Evolutionary conservation across 179 eudicot genomes (phyloP).

Genomic region (Beta lomatogona): DNA sequence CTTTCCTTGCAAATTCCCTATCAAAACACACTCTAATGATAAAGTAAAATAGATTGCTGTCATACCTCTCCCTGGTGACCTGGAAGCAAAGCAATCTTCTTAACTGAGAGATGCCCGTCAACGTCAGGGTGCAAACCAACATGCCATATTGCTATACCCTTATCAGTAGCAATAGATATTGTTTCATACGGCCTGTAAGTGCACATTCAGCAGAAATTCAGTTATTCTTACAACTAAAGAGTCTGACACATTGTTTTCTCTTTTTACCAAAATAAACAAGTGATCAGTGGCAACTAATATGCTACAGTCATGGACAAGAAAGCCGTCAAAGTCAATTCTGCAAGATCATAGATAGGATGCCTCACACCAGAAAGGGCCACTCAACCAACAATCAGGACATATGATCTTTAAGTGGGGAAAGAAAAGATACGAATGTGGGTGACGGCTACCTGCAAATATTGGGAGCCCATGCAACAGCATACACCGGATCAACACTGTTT

Average conservation of each 20-base stretch:
- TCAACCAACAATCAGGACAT: background rate
- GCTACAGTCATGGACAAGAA: background rate
- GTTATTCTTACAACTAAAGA: background rate
- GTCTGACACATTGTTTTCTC: background rate
- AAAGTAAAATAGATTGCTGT: background rate
- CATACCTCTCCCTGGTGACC: constrained; percentile 79
- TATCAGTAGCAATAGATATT: constrained; percentile 76
- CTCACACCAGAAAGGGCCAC: background rate
- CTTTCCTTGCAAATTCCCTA: background rate
- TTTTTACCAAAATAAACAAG: background rate
- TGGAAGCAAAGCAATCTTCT: constrained; percentile 64
- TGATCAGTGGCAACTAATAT: background rate
- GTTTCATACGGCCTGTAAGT: constrained; percentile 76
- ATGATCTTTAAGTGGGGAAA: background rate
- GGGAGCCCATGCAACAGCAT: constrained; percentile 92
- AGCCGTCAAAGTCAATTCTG: background rate
- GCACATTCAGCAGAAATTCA: background rate
- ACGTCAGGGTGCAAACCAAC: constrained; percentile 72
- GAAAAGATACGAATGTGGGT: background rate
- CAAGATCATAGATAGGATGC: background rate
- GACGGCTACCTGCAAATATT: constrained; percentile 80
- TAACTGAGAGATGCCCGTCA: constrained; percentile 79
- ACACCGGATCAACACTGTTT: constrained; percentile 67
- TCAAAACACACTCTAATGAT: background rate
- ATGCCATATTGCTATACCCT: constrained; percentile 91